These are phyloP conservation scores for Phaeosphaeriaceae sp. DNA, from an alignment of 2,329 filamentous ascomycete species.

Conservation along the genomic window DNA sequence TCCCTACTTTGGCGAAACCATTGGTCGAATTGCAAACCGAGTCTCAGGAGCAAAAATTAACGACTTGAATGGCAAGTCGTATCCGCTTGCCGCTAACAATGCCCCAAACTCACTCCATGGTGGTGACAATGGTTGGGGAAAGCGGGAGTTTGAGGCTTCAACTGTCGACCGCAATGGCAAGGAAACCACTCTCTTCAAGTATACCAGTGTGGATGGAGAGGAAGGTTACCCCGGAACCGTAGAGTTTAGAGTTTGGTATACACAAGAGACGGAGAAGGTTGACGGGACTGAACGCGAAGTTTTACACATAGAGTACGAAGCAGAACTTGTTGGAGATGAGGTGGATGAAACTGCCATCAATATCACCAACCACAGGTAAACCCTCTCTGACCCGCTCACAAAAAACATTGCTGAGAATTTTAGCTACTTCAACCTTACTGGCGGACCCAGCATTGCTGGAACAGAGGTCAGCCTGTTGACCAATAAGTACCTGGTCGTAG, in stretches of 20 bases:
- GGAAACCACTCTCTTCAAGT: conserved; percentile 55
- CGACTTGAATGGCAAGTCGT: conserved; percentile 73
- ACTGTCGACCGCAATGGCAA: conserved; percentile 59
- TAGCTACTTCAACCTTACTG: conserved; percentile 73
- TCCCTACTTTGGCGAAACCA: conserved; percentile 90
- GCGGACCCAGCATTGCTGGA: conserved; percentile 64
- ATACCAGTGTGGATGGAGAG: conserved; percentile 77
- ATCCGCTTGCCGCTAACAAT: conserved; percentile 77
- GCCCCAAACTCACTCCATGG: conserved; percentile 70
- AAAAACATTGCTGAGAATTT: not conserved
- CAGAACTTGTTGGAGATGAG: conserved; percentile 73
- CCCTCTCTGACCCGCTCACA: not conserved
- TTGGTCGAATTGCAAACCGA: conserved; percentile 84
- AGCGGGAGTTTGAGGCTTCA: conserved; percentile 74
- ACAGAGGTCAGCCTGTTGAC: conserved; percentile 66
- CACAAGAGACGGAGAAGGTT: conserved; percentile 69
- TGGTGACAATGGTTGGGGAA: conserved; percentile 75
- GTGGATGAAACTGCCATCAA: conserved; percentile 90
- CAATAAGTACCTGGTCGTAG: conserved; percentile 73
- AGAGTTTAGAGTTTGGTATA: conserved; percentile 78
- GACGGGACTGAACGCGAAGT: conserved; percentile 70
- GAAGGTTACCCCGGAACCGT: conserved; percentile 90
- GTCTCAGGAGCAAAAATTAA: conserved; percentile 74
- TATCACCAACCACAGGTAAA: conserved; percentile 92
- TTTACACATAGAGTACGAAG: conserved; percentile 88